Evolutionary conservation across 2,329 filamentous ascomycete species (phyloP), one percentile per base, ranked within the genome.

Genomic region (Acephala macrosclerotiorum): DNA sequence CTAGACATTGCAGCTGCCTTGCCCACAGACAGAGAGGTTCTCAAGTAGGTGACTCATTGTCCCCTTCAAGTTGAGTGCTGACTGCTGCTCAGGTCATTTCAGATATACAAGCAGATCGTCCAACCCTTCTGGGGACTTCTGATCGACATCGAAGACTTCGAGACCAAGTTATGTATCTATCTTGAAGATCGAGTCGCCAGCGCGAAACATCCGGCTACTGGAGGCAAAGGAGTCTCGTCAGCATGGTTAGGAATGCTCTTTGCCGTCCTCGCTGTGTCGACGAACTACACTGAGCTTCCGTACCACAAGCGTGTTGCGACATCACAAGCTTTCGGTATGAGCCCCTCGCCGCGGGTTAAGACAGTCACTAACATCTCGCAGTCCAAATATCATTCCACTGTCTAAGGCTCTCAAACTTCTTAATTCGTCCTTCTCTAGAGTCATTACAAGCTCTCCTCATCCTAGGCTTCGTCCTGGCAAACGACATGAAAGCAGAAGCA

Each of bases 121-220:
- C 88, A 90, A 58, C 87, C 87, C 1, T 90, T 90, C 70, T 90
- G 88, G 88, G 87, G 87, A 1, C 88, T 90, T 58, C 85, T 90
- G 20, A 84, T 89, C 64, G 87, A 90, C 70, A 87, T 90, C 61
- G 86, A 89, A 63, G 87, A 89, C 61, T 83, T 90, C 33, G 88
- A 90, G 71, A 84, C 86, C 4, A 86, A 84, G 67, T 80, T 90
- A 56, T 89, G 90, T 82, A 81, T 87, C 25, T 90, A 90, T 68
- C 80, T 90, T 1, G 88, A 90, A 70, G 87, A 90, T 64, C 82
- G 88, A 56, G 86, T 67, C 40, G 69, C 22, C 82, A 82, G 53
- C 81, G 83, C 5, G 82, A 74, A 74, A 51, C 70, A 74, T 45
- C 69, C 66, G 26, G 68, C 66, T 9, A 71, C 65, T 45, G 70